phyloP scores from a whole-genome alignment of 805 yeast genomes.

The Metschnikowia arizonensis region DNA sequence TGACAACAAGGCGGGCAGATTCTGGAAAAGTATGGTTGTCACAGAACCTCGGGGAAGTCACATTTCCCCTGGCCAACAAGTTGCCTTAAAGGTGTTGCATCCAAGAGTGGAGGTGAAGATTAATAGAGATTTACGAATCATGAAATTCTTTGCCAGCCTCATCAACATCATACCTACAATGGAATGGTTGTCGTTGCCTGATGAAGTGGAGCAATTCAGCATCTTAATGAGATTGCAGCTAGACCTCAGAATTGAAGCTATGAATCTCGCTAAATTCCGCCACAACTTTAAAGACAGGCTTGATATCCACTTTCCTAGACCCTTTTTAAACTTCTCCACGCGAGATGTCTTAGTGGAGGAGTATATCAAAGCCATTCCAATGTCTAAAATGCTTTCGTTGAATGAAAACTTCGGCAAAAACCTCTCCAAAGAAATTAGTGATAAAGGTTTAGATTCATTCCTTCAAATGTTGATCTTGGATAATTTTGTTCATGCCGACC shows the following conservation, averaged over 20 bases:
- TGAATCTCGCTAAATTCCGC: slow-evolving; percentile 69
- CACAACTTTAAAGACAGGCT: slow-evolving; percentile 55
- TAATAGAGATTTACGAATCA: slow-evolving; percentile 75
- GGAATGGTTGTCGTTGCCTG: slow-evolving; percentile 97
- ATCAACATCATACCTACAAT: slow-evolving; percentile 81
- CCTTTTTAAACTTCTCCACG: slow-evolving; percentile 60
- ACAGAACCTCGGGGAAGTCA: slow-evolving; percentile 31
- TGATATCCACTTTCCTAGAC: slow-evolving; percentile 78
- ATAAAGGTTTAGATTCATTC: slow-evolving; percentile 85
- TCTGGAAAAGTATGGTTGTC: slow-evolving; percentile 32
- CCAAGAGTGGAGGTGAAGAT: slow-evolving; percentile 75
- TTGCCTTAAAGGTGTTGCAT: slow-evolving; percentile 90
- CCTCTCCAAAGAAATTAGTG: slow-evolving; percentile 66
- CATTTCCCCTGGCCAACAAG: slow-evolving; percentile 47
- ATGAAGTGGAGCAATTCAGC: slow-evolving; percentile 86
- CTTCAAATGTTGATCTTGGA: slow-evolving; percentile 88
- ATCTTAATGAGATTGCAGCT: slow-evolving; percentile 83
- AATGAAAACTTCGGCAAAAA: slow-evolving; percentile 43
- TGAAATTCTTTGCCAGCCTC: slow-evolving; percentile 70
- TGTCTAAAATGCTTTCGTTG: slow-evolving; percentile 61
- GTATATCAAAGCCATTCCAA: slow-evolving; percentile 75
- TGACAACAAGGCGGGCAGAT: slow-evolving; percentile 12
- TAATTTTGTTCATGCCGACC: slow-evolving; percentile 93
- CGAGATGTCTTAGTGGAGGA: slow-evolving; percentile 82
- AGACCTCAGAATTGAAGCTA: slow-evolving; percentile 85